Conservation (phyloP, 2,329 filamentous ascomycete genomes). For the Colletotrichum graminicola region DNA sequence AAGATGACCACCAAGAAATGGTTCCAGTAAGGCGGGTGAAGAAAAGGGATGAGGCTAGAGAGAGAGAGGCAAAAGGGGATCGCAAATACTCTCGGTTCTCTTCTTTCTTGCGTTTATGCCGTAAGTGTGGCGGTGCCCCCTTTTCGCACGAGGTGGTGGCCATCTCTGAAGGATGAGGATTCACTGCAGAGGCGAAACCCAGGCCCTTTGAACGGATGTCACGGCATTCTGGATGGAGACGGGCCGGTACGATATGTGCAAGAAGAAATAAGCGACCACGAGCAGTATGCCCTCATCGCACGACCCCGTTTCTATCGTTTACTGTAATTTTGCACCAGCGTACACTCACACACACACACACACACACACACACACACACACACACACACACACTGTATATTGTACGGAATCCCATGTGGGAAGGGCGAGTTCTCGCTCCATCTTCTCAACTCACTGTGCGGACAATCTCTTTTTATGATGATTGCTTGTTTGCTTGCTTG, state of each 20-base stretch:
- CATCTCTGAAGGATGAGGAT: background rate
- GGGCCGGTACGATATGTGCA: background rate
- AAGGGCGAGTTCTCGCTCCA: background rate
- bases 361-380: background rate
- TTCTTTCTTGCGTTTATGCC: background rate
- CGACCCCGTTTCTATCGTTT: background rate
- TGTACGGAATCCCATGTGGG: conserved; percentile 4
- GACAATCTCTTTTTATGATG: background rate
- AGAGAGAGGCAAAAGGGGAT: background rate
- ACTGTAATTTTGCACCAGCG: background rate
- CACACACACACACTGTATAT: conserved; percentile 2
- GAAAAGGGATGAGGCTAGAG: background rate
- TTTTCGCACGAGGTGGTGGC: background rate
- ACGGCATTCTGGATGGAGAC: conserved; percentile 18
- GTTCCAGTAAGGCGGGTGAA: conserved; percentile 16
- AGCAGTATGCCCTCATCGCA: background rate
- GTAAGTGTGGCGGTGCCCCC: background rate
- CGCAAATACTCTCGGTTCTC: background rate
- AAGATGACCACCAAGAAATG: conserved; percentile 56
- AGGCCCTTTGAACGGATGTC: background rate
- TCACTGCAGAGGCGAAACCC: background rate
- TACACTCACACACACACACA: background rate
- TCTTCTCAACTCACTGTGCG: conserved; percentile 31
- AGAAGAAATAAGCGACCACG: background rate
- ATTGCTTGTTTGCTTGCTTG: background rate